Evolutionary conservation across 495 filamentous ascomycete species (phyloP), one percentile per base, ranked within the genome.

Genomic region (Cercophora newfieldiana): DNA sequence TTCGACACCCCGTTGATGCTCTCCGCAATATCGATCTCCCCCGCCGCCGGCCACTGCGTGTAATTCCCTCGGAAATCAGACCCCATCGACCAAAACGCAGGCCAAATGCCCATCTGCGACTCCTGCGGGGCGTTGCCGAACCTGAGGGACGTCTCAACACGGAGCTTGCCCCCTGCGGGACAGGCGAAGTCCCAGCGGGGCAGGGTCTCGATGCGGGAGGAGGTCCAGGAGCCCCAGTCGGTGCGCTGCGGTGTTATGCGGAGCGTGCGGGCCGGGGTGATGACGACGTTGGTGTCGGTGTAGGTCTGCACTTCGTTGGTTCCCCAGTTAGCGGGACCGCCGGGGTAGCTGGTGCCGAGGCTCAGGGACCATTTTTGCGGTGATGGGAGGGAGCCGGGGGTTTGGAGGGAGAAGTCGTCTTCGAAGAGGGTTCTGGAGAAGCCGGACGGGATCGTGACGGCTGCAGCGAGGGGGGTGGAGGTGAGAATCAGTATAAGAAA

Each of bases 1-100:
- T 67, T 74, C 18, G 74, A 31, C 8, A 33, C 60, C 7, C 81
- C 81, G 72, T 80, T 78, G 60, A 84, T 71, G 37, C 70, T 77
- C 72, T 84, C 81, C 29, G 81, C 71, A 29, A 80, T 74, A 71
- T 84, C 81, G 64, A 83, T 69, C 71, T 84, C 81, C 58, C 80
- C 79, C 62, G 75, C 77, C 19, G 57, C 66, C 3, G 81, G 81
- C 81, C 81, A 83, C 16, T 56, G 48, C 4, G 70, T 66, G 58
- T 66, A 68, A 5, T 78, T 76, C 22, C 73, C 68, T 4, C 77
- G 74, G 55, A 79, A 69, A 4, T 64, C 63, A 33, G 74, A 62
- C 0, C 81, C 81, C 44, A 83, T 71, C 25, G 77, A 61, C 81
- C 80, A 83, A 72, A 82, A 83, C 0, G 81, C 78, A 1, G 81